A percentile compares a stretch with the other conserved stretches of the same genome.
phyloP scores from a whole-genome alignment of 2,329 filamentous ascomycete species.

The Alternaria atra region DNA sequence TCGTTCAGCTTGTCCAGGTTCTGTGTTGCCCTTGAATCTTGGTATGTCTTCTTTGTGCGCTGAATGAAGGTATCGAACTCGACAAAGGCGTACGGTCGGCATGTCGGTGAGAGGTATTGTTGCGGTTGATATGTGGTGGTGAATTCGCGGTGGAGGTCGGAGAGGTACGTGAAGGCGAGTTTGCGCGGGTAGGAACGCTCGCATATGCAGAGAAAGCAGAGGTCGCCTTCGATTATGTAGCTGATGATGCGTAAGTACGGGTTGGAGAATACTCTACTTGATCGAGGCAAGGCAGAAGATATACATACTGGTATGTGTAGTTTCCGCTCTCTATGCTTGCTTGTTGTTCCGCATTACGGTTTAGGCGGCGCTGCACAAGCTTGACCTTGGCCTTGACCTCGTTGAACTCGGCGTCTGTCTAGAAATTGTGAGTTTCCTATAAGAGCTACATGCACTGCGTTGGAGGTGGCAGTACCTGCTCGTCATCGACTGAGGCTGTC shows the following conservation, averaged over 20 bases:
- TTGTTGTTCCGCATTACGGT: constrained; percentile 87
- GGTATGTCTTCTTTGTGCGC: constrained; percentile 91
- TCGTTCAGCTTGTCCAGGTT: constrained; percentile 97
- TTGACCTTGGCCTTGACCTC: constrained; percentile 93
- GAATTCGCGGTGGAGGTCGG: constrained; percentile 91
- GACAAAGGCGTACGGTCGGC: constrained; percentile 95
- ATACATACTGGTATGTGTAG: constrained; percentile 83
- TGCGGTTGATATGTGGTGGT: constrained; percentile 78
- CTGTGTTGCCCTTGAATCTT: constrained; percentile 87
- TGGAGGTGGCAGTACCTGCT: constrained; percentile 64
- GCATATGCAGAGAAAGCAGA: constrained; percentile 94
- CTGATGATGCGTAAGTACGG: constrained; percentile 54
- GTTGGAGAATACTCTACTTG: not conserved
- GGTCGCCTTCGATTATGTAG: constrained; percentile 83
- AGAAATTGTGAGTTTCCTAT: constrained; percentile 21
- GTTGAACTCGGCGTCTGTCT: constrained; percentile 77
- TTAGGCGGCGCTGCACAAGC: constrained; percentile 86
- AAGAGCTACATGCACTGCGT: constrained; percentile 1
- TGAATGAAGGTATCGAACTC: constrained; percentile 98
- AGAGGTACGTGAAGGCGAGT: constrained; percentile 96
- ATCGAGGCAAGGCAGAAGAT: not conserved
- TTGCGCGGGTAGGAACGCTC: constrained; percentile 96
- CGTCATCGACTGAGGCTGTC: constrained; percentile 93
- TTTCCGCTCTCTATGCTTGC: constrained; percentile 87
- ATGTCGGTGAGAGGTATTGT: constrained; percentile 76